Evolutionary conservation across 139 green algal genomes (phyloP), one percentile per base, ranked within the genome.

Genomic region (Pleodorina starrii): DNA sequence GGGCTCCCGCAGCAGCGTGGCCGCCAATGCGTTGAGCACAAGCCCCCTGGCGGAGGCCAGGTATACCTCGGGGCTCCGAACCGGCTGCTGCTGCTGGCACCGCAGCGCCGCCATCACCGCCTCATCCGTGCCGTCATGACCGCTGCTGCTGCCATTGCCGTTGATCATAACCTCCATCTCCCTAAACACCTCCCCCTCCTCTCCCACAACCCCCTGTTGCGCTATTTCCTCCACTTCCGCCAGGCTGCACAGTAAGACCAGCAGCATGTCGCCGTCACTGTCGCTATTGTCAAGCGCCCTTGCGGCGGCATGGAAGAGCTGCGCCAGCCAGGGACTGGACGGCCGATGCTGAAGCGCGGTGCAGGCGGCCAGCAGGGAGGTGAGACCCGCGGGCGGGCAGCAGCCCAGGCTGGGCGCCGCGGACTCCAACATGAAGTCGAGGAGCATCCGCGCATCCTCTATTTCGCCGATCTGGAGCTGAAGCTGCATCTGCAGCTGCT

Each of bases 321-420:
- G 5, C 36, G 40, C 38, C 36, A 85, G 57, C 51, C 51, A 85
- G 35, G 23, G 17, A 1, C 1, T 25, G 36, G 51, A 36, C 78
- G 78, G 78, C 21, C 54, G 54, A 6, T 73, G 27, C 10, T 36
- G 21, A 19, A 44, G 12, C 36, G 54, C 78, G 3, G 4, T 19
- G 38, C 78, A 85, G 21, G 51, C 78, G 17, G 51, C 54, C 10
- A 85, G 57, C 51, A 85, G 51, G 51, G 29, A 73, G 36, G 10
- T 35, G 78, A 27, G 63, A 21, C 29, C 23, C 78, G 12, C 5
- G 23, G 40, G 25, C 4, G 51, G 23, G 54, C 35, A 54, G 51
- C 17, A 4, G 3, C 9, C 16, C 54, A 85, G 38, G 6, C 21
- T 38, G 51, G 78, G 78, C 9, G 11, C 36, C 4, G 78, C 78